Evolutionary conservation across 257 asterid genomes (phyloP), one percentile per base, ranked within the genome.

Genomic region (Ligustrum vulgare): DNA sequence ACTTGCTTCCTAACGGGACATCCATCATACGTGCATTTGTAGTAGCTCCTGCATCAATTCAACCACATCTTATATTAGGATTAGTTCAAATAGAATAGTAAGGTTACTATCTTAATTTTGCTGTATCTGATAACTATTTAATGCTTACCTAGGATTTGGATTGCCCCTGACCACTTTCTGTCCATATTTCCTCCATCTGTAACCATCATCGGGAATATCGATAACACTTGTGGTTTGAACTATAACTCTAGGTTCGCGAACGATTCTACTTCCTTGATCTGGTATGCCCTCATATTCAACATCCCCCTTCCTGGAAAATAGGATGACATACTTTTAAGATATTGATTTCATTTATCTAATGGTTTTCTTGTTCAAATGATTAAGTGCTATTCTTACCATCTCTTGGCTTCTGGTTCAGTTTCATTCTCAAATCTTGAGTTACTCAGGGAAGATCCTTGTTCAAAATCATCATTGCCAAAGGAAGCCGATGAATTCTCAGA

Each of bases 1-100:
- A 87, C 85, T 33, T 87, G 89, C 75, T 87, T 87, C 89, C 91
- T 78, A 35, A 87, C 89, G 16, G 78, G 87, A 72, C 91, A 87
- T 31, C 89, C 86, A 4, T 72, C 16, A 49, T 51, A 80, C 36
- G 91, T 87, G 82, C 89, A 87, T 73, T 84, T 87, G 82, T 84
- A 87, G 86, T 87, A 87, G 71, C 87, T 87, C 72, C 91, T 86
- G 77, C 74, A 78, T 9, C 16, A 67, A n/a, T 67, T n/a, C 31
- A 12, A 67, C n/a, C 13, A 18, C 34, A 68, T 11, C 54, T n/a
- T 22, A 22, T 5, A 8, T 58, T 23, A 23, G 71, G 43, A 31
- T 12, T 32, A 6, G 25, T 51, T 18, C 23, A 51, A 51, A 51
- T 23, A 7, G 5, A 54, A 54, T 6, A 54, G 1, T 54, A 54